Conservation (phyloP, 2,329 filamentous ascomycete genomes). For the Aspergillus ochraceus region DNA sequence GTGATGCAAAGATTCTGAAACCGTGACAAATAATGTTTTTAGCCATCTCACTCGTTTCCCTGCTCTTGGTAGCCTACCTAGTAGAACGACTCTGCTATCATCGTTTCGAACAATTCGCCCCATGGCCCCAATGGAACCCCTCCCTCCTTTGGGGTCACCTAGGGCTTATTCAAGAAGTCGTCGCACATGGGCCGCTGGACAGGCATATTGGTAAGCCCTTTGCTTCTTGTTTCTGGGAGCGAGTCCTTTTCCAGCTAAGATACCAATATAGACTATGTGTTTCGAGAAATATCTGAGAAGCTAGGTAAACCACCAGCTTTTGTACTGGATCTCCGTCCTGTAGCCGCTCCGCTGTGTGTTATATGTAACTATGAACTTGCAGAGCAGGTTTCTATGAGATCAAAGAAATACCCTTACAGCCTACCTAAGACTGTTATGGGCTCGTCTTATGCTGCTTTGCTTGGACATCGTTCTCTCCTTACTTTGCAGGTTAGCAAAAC, state of each 20-base stretch:
- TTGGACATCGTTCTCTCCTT: neutral
- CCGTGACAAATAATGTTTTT: neutral
- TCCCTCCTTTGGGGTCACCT: neutral
- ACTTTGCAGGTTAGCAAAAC: neutral
- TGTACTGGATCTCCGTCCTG: neutral
- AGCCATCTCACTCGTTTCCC: neutral
- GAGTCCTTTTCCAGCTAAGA: no score
- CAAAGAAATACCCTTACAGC: neutral
- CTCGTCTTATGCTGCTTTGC: neutral
- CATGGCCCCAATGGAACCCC: neutral
- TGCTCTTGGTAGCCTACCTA: neutral
- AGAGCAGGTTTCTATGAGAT: neutral
- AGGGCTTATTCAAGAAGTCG: neutral
- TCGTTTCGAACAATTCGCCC: neutral
- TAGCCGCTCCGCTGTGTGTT: neutral
- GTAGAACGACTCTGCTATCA: neutral
- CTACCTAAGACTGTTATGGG: neutral
- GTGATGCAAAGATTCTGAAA: neutral
- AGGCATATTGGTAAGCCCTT: neutral
- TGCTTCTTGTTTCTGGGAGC: no score
- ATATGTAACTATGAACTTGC: neutral
- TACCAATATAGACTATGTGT: neutral
- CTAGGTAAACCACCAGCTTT: neutral
- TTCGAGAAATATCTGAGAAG: neutral
- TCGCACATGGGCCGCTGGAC: neutral